phyloP scores from a whole-genome alignment of 2,329 filamentous ascomycete species.

The Ophiostoma triangulosporum region DNA sequence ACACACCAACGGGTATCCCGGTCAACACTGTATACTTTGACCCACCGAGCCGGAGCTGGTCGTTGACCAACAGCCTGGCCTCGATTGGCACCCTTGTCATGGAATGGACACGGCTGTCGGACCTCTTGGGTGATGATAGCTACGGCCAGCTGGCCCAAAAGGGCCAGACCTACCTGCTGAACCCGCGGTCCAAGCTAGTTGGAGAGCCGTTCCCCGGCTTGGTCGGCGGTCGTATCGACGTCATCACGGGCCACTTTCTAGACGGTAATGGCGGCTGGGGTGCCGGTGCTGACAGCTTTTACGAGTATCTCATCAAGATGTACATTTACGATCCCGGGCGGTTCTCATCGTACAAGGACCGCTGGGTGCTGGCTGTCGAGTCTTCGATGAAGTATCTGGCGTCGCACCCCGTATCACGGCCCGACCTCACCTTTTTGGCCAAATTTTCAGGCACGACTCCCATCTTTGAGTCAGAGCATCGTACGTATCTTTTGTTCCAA shows the following conservation, averaged over 20 bases:
- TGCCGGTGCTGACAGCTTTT: conserved; percentile 66
- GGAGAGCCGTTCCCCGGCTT: conserved; percentile 66
- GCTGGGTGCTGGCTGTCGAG: conserved; percentile 63
- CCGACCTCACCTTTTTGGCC: conserved; percentile 60
- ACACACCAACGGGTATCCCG: conserved; percentile 63
- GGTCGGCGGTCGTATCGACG: conserved; percentile 52
- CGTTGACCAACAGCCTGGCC: conserved; percentile 55
- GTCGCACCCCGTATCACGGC: conserved; percentile 50
- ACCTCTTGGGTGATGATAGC: conserved; percentile 52
- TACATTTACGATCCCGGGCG: conserved; percentile 59
- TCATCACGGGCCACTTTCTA: conserved; percentile 51
- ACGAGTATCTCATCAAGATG: conserved; percentile 89
- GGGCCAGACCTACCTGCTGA: conserved; percentile 56
- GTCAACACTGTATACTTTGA: conserved; percentile 53
- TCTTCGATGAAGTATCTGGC: conserved; percentile 59
- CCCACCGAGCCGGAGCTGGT: conserved; percentile 33
- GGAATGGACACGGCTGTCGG: conserved; percentile 72
- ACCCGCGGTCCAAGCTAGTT: conserved; percentile 40
- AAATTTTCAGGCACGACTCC: conserved; percentile 35
- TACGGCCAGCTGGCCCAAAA: conserved; percentile 55
- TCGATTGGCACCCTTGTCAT: conserved; percentile 66
- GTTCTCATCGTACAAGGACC: conserved; percentile 53
- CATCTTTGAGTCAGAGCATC: conserved; percentile 34
- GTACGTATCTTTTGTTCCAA: conserved; percentile 22
- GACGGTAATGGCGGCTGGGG: conserved; percentile 62